Evolutionary conservation across 306 rosid genomes (phyloP), one percentile per base, ranked within the genome.

Genomic region (Trifolium repens): DNA sequence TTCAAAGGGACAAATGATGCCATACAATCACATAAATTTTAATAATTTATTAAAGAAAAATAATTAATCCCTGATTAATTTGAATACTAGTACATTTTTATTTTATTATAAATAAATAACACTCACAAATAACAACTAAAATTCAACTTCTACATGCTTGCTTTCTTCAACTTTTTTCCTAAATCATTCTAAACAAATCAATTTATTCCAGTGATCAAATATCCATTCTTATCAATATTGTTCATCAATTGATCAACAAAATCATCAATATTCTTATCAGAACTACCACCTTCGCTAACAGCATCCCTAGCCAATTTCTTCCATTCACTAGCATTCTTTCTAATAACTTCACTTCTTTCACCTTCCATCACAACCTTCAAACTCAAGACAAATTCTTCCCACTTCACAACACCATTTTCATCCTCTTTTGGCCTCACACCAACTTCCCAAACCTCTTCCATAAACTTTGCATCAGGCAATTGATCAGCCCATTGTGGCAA

Each of bases 401-500:
- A 88, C 68, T 77, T 88, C 76, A 85, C 88, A 32, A 83, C 22
- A 10, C 90, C 89, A 7, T 69, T 40, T 17, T 84, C 85, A 74
- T 86, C 96, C 69, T 90, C 93, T 63, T 85, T 83, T 1, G 81
- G 86, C 84, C 86, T 79, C 32, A 85, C 86, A 5, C 93, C 91
- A 15, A 90, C 88, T 67, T 77, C 78, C 93, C 93, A 90, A 1
- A 90, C 32, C 8, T 85, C 89, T 34, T 70, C 93, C 86, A 88
- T 73, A 74, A 63, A 90, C 78, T 87, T 88, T 0, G 93, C 93
- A 74, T 90, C 90, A 0, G 93, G 83, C 73, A 87, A 72, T 30
- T 86, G 93, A 46, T 90, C 96, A 0, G 87, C 69, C 93, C 91
- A 88, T 59, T 83, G 90, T 1, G 91, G 93, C 76, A 90, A 80